A percentile compares a stretch with the other conserved stretches of the same genome.
Conservation (phyloP, 2,329 filamentous ascomycete species). For the Elsinoe perseae region DNA sequence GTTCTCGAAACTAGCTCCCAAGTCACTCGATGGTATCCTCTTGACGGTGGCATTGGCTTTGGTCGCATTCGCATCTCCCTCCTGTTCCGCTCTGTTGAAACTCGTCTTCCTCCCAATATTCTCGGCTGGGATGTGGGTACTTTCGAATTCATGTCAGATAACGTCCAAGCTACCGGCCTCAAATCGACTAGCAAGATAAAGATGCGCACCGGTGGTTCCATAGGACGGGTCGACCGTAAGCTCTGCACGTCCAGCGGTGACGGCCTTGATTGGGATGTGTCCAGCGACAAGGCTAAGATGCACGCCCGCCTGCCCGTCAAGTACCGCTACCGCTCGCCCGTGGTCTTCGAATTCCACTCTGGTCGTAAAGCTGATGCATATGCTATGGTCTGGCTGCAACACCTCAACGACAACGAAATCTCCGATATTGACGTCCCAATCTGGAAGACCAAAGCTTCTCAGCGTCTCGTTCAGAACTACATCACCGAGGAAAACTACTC, state of each 20-base stretch:
- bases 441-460: slow-evolving; percentile 70
- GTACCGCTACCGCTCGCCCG: slow-evolving; percentile 78
- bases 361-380: slow-evolving; percentile 65
- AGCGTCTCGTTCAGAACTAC: slow-evolving; percentile 82
- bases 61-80: slow-evolving; percentile 82
- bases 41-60: slow-evolving; percentile 86
- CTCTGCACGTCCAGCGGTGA: slow-evolving; percentile 54
- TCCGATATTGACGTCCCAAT: slow-evolving; percentile 78
- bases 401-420: slow-evolving; percentile 72
- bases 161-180: slow-evolving; percentile 58
- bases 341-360: slow-evolving; percentile 79
- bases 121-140: slow-evolving; percentile 94
- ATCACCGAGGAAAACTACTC: slow-evolving; percentile 71
- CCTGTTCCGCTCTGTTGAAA: slow-evolving; percentile 82
- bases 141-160: slow-evolving; percentile 73
- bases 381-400: slow-evolving; percentile 76
- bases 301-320: slow-evolving; percentile 76
- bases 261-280: slow-evolving; percentile 52
- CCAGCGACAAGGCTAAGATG: slow-evolving; percentile 39
- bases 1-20: slow-evolving; percentile 84
- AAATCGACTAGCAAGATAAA: slow-evolving; percentile 59
- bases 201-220: slow-evolving; percentile 76
- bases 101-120: slow-evolving; percentile 72
- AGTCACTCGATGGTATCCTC: slow-evolving; percentile 86
- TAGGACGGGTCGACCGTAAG: slow-evolving; percentile 58